phyloP scores from a whole-genome alignment of 2,329 filamentous ascomycete genomes.

The Aspergillaceae sp. region DNA sequence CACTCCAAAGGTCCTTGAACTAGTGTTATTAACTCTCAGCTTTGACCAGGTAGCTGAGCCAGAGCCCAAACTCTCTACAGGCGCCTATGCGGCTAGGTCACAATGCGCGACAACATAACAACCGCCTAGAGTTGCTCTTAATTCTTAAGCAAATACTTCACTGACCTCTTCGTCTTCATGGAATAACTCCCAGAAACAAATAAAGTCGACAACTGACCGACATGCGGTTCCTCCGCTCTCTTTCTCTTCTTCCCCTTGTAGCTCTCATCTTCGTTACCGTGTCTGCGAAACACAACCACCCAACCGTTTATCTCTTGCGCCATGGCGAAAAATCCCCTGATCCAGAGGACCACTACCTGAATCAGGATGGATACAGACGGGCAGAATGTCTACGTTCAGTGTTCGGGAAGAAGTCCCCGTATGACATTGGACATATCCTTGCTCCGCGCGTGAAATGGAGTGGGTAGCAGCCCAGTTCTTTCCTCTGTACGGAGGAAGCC shows the following conservation, averaged over 20 bases:
- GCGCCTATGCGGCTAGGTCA: too few relatives aligned
- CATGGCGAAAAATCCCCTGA: slow-evolving; percentile 22
- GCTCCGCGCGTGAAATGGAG: slow-evolving; percentile 17
- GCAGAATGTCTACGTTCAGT: slow-evolving; percentile 21
- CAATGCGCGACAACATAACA: too few relatives aligned
- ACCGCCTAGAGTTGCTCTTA: too few relatives aligned
- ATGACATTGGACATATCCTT: slow-evolving; percentile 21
- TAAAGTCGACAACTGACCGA: not conserved
- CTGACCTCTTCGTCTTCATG: not conserved
- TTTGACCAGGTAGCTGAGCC: too few relatives aligned
- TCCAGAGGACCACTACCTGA: slow-evolving; percentile 16
- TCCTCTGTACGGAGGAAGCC: not conserved
- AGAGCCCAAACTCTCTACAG: too few relatives aligned
- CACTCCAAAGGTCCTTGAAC: too few relatives aligned
- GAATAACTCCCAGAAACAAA: not conserved
- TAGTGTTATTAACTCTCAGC: too few relatives aligned
- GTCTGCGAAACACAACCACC: slow-evolving; percentile 2
- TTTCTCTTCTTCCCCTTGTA: not conserved
- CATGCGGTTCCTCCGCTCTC: not conserved
- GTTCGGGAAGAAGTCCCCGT: slow-evolving; percentile 16
- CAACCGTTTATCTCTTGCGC: slow-evolving; percentile 23
- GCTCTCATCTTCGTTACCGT: not conserved
- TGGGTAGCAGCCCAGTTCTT: slow-evolving; percentile 6
- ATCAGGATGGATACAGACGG: slow-evolving; percentile 16
- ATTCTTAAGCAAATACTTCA: not conserved